These are phyloP conservation scores for button mushroom (Agaricus bisporus) DNA, from an alignment of 768 basidiomycete species.

Conservation along the genomic window DNA sequence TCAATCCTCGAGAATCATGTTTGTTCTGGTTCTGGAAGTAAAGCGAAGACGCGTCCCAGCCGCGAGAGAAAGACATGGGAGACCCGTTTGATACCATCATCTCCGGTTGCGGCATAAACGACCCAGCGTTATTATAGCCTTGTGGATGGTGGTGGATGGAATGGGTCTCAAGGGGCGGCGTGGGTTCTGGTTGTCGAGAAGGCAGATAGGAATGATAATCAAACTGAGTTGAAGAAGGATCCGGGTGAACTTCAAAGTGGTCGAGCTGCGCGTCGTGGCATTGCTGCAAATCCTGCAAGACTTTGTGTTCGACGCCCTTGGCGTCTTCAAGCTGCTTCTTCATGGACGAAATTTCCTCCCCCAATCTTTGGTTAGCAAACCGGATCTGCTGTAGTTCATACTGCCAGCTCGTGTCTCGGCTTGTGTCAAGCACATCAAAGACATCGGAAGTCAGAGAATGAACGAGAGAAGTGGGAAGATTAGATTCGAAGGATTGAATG, in stretches of 20 bases:
- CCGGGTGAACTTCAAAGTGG: too few species aligned
- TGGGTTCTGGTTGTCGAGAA: not conserved
- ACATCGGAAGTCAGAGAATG: not conserved
- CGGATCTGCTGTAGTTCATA: slow-evolving; percentile 85
- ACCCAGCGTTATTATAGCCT: not conserved
- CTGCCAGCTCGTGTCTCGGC: slow-evolving; percentile 81
- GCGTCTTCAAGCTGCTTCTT: slow-evolving; percentile 17
- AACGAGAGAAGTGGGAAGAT: not conserved
- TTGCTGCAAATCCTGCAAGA: not conserved
- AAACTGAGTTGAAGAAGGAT: too few species aligned
- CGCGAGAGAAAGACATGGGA: not conserved
- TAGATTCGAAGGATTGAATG: slow-evolving; percentile 18
- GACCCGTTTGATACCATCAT: not conserved
- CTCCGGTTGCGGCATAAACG: not conserved
- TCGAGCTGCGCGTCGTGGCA: too few species aligned
- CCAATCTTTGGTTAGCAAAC: slow-evolving; percentile 59
- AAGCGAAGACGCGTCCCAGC: not conserved
- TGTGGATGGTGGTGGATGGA: not conserved
- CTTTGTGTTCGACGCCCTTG: not conserved
- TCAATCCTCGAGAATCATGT: not conserved
- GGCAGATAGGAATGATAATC: too few species aligned
- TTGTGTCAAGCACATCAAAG: slow-evolving; percentile 50
- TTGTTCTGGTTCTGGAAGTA: not conserved
- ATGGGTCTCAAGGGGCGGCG: not conserved
- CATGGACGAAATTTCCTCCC: slow-evolving; percentile 42